These are phyloP conservation scores for Capsicum baccatum DNA, from an alignment of 257 asterid species.

Conservation along the genomic window DNA sequence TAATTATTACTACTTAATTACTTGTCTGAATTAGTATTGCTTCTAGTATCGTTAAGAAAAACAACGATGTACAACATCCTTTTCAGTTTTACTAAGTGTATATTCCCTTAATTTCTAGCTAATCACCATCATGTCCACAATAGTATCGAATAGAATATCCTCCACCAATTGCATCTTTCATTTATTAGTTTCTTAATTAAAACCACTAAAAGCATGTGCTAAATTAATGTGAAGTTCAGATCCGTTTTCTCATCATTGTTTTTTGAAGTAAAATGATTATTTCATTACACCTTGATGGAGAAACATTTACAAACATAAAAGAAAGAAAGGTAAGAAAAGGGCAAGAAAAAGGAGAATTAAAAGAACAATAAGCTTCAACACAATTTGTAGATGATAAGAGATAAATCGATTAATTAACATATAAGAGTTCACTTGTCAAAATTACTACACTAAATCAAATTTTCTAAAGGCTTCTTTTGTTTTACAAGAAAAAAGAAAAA, in stretches of 20 bases:
- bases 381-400: no score
- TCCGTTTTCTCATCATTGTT: neutral
- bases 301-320: neutral
- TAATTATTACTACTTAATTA: neutral
- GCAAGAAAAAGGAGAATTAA: no score
- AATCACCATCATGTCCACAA: neutral
- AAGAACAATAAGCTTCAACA: no score
- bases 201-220: neutral
- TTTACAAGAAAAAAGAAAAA: no score
- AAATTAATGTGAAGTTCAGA: neutral
- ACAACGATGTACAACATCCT: slow-evolving; percentile 3
- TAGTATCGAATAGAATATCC: neutral
- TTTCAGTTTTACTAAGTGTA: slow-evolving; percentile 25
- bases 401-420: no score
- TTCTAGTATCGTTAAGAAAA: neutral
- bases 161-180: neutral
- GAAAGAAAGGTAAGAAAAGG: neutral
- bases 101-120: neutral
- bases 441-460: no score
- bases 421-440: no score
- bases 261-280: neutral
- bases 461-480: no score
- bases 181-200: neutral
- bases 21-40: neutral
- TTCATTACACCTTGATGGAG: neutral